Percentiles rank a stretch among this genome's conserved stretches.
phyloP scores from a whole-genome alignment of 345 rosid species.

The Combretum micranthum region DNA sequence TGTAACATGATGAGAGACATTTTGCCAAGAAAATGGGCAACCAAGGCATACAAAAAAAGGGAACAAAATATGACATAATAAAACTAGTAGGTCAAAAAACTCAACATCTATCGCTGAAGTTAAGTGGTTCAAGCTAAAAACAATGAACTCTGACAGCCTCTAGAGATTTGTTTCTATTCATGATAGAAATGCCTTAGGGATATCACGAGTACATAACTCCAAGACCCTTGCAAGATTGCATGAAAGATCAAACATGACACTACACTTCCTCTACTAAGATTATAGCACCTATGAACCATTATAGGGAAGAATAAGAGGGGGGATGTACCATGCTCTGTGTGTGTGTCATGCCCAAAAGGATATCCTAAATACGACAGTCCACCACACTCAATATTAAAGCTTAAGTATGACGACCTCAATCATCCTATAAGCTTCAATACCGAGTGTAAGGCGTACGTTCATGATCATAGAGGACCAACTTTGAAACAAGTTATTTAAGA shows the following conservation, averaged over 20 bases:
- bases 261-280: constrained; percentile 83
- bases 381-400: too few relatives aligned
- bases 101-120: constrained; percentile 82
- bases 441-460: too few relatives aligned
- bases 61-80: background rate
- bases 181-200: constrained; percentile 72
- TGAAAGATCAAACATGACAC: constrained; percentile 83
- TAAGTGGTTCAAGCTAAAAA: constrained; percentile 74
- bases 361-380: too few relatives aligned
- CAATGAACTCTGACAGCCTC: constrained; percentile 76
- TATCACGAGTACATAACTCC: constrained; percentile 85
- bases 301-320: too few relatives aligned
- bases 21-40: background rate
- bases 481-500: too few relatives aligned
- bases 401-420: too few relatives aligned
- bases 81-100: constrained; percentile 82
- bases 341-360: too few relatives aligned
- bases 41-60: background rate
- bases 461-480: too few relatives aligned
- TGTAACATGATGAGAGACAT: background rate
- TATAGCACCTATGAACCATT: constrained; percentile 49
- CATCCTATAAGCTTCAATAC: too few relatives aligned
- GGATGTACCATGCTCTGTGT: too few relatives aligned
- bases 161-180: constrained; percentile 86
- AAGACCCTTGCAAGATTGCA: constrained; percentile 86